Percentiles rank a stretch among this genome's conserved stretches.
Evolutionary conservation across 73 alveolate genomes (phyloP).

Genomic region (Paramecium caudatum): DNA sequence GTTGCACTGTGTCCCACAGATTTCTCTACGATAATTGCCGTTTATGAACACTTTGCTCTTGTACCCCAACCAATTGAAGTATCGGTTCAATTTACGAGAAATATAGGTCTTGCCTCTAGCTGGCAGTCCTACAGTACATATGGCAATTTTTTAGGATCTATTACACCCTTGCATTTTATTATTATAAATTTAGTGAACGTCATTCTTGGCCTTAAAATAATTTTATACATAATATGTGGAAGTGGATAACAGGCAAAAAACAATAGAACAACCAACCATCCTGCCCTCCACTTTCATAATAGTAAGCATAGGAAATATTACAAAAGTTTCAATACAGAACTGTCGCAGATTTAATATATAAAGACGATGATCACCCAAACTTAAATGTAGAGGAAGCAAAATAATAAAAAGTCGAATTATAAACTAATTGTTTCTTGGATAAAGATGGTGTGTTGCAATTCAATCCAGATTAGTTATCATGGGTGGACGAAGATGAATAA

Average conservation of each 20-base stretch:
- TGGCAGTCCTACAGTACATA: constrained; percentile 79
- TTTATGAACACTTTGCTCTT: constrained; percentile 74
- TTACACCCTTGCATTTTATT: constrained; percentile 50
- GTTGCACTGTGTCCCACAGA: constrained; percentile 47
- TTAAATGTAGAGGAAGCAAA: neutral
- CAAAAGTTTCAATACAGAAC: constrained; percentile 1
- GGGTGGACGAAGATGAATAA: neutral
- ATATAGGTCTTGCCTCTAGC: constrained; percentile 81
- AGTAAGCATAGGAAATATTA: neutral
- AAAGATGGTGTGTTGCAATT: neutral
- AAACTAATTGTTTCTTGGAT: neutral
- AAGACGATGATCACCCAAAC: neutral
- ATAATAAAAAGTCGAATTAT: neutral
- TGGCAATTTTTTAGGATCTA: constrained; percentile 43
- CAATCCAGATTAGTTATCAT: neutral
- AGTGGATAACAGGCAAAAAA: constrained; percentile 6
- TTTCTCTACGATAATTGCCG: constrained; percentile 73
- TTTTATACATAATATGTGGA: constrained; percentile 40
- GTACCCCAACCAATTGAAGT: constrained; percentile 79
- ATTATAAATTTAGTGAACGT: constrained; percentile 4
- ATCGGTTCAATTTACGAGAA: constrained; percentile 72
- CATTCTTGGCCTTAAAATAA: constrained; percentile 53
- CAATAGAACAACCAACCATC: no score
- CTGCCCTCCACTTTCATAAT: neutral
- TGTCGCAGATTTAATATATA: neutral